Evolutionary conservation across 306 rosid species (phyloP), one percentile per base, ranked within the genome.

Genomic region (Carpinus viminea): DNA sequence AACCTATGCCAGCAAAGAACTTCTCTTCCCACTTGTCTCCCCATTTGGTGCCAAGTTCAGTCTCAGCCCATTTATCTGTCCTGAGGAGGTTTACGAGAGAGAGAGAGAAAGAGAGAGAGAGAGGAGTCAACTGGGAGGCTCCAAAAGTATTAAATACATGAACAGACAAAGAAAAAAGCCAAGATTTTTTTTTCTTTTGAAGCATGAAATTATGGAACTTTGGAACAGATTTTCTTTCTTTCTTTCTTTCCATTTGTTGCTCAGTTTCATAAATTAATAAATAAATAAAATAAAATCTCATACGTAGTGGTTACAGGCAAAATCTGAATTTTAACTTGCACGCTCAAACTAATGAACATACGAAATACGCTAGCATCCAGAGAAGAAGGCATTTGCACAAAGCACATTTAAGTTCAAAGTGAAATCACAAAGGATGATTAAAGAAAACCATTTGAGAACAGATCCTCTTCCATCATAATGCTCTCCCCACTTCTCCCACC

Each of bases 401-500:
- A 59, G 41, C 47, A 59, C 72, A 62, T 8, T 53, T 46, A 71
- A 68, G 68, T 18, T 68, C 57, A 72, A 83, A 71, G 41, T 17
- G 51, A 24, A 46, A 11, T 41, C 71, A 76, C 71, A 76, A 68
- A 65, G 76, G 54, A 75, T 41, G 76, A 83, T 24, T 51, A 79
- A 82, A 78, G 69, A 78, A 73, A 73, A 95, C 98, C 98, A 95
- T 92, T 95, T 95, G 82, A 95, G 89, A 78, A 95, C 98, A 80
- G 98, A 95, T 76, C 98, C 98, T 77, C 93, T 87, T 87, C 98
- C 98, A 31, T 95, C 98, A 74, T 91, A 95, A 84, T 95, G 85
- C 90, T 95, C 98, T 81, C 98, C 98, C 98, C 98, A 95, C 88
- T 92, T 92, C 88, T 92, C 98, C 98, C 98, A 95, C 98, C 98